A percentile compares a stretch with the other conserved stretches of the same genome.
phyloP scores from a whole-genome alignment of 805 yeast genomes.

The Cyberlindnera saturnus region DNA sequence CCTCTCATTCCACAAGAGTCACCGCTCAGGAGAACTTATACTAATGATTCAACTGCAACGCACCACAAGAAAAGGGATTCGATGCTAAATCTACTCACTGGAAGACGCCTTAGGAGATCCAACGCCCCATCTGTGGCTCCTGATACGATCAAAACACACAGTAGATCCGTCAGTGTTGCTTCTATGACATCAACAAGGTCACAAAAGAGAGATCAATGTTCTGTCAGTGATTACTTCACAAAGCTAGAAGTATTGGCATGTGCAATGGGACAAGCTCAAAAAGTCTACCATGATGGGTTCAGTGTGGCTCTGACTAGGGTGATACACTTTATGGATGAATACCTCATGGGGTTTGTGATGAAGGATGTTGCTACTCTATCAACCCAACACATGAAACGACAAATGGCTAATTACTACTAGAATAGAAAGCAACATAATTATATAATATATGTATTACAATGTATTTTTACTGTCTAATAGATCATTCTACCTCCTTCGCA shows the following conservation, averaged over 20 bases:
- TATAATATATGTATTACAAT: no score
- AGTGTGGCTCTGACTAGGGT: slow-evolving; percentile 5
- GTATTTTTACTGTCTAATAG: no score
- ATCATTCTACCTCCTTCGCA: no score
- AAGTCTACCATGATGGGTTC: slow-evolving; percentile 1
- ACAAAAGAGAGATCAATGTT: slow-evolving; percentile 8
- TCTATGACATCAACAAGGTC: slow-evolving; percentile 7
- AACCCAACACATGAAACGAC: slow-evolving; percentile 1
- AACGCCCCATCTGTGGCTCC: not conserved
- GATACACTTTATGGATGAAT: slow-evolving; percentile 9
- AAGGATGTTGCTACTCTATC: slow-evolving; percentile 9
- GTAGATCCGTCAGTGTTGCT: slow-evolving; percentile 5
- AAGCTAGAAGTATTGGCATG: slow-evolving; percentile 1
- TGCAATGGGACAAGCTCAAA: slow-evolving; percentile 1
- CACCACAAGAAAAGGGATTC: slow-evolving; percentile 1
- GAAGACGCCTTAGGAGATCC: not conserved
- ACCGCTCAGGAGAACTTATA: slow-evolving; percentile 1
- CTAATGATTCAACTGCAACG: not conserved
- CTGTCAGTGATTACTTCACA: slow-evolving; percentile 6
- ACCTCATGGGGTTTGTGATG: slow-evolving; percentile 10
- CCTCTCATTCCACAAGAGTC: not conserved
- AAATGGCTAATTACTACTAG: not conserved
- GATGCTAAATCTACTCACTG: not conserved
- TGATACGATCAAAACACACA: slow-evolving; percentile 1
- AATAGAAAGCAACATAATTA: not conserved